Evolutionary conservation across 2,329 filamentous ascomycete genomes (phyloP).

Genomic region (Atkinsonella hypoxylon): DNA sequence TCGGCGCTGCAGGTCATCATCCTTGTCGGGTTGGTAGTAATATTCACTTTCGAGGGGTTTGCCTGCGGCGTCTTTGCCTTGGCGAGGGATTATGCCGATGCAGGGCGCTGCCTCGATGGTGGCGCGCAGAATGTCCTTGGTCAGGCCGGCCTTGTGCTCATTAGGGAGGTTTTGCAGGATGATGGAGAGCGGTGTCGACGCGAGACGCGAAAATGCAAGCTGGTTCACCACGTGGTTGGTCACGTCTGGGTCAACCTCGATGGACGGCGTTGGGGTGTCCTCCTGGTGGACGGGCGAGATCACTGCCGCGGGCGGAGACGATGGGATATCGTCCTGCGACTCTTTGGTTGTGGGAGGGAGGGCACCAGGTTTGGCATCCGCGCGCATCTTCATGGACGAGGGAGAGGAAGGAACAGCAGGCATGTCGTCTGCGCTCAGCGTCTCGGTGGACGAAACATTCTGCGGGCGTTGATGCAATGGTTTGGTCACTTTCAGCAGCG

Average conservation of each 20-base stretch:
- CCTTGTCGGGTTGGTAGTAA: slow-evolving; percentile 86
- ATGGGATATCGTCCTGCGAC: slow-evolving; percentile 10
- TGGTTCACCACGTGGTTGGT: slow-evolving; percentile 90
- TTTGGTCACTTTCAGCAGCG: slow-evolving; percentile 45
- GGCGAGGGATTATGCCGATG: slow-evolving; percentile 76
- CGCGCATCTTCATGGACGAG: slow-evolving; percentile 13
- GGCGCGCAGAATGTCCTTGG: slow-evolving; percentile 51
- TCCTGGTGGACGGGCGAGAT: slow-evolving; percentile 13
- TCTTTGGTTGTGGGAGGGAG: background rate
- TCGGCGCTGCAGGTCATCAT: slow-evolving; percentile 65
- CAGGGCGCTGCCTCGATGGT: slow-evolving; percentile 66
- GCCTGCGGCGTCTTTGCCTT: slow-evolving; percentile 92
- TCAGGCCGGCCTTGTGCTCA: slow-evolving; percentile 46
- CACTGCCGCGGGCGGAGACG: slow-evolving; percentile 12
- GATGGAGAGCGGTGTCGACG: slow-evolving; percentile 79
- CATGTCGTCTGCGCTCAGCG: slow-evolving; percentile 11
- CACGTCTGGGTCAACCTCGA: slow-evolving; percentile 33
- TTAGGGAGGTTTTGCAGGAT: slow-evolving; percentile 78
- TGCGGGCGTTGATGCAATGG: slow-evolving; percentile 13
- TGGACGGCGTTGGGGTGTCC: slow-evolving; percentile 10
- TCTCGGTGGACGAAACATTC: slow-evolving; percentile 12
- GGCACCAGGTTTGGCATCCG: background rate
- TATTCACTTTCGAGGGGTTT: slow-evolving; percentile 92
- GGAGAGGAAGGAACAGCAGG: slow-evolving; percentile 14
- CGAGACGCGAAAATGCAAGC: slow-evolving; percentile 84